Conservation (phyloP, 2,329 filamentous ascomycete species). For the Camptophora hylomeconis region DNA sequence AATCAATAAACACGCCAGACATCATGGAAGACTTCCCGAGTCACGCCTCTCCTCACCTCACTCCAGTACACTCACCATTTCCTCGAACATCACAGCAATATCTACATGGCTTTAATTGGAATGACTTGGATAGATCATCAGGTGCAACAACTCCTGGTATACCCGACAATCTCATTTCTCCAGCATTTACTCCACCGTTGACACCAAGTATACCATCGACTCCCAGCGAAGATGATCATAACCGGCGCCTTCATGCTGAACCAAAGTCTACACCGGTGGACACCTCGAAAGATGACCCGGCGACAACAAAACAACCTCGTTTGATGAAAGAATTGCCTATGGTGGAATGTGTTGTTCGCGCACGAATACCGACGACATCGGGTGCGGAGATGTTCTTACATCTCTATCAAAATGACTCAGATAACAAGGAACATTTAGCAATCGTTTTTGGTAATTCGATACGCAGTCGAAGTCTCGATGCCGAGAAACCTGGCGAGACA, state of each 20-base stretch:
- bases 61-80: conserved; percentile 34
- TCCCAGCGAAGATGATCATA: conserved; percentile 20
- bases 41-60: conserved; percentile 41
- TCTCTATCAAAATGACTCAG: conserved; percentile 81
- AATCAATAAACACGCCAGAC: background rate
- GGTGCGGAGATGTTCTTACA: conserved; percentile 97
- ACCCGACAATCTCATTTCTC: conserved; percentile 41
- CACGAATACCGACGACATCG: conserved; percentile 81
- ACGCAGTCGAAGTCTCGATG: conserved; percentile 49
- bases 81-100: conserved; percentile 18
- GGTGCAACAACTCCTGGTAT: conserved; percentile 31
- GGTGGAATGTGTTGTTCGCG: conserved; percentile 88
- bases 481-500: conserved; percentile 32
- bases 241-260: conserved; percentile 22
- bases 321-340: conserved; percentile 64
- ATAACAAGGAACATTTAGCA: conserved; percentile 90
- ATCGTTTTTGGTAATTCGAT: conserved; percentile 91
- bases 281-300: conserved; percentile 18
- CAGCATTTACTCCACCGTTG: conserved; percentile 36
- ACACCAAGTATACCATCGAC: conserved; percentile 27
- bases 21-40: conserved; percentile 35
- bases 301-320: conserved; percentile 47
- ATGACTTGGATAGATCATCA: conserved; percentile 14
- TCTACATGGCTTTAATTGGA: conserved; percentile 18
- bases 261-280: conserved; percentile 32